Conservation (phyloP, 2,329 filamentous ascomycete species). For the Magnaporthiopsis rhizophila region DNA sequence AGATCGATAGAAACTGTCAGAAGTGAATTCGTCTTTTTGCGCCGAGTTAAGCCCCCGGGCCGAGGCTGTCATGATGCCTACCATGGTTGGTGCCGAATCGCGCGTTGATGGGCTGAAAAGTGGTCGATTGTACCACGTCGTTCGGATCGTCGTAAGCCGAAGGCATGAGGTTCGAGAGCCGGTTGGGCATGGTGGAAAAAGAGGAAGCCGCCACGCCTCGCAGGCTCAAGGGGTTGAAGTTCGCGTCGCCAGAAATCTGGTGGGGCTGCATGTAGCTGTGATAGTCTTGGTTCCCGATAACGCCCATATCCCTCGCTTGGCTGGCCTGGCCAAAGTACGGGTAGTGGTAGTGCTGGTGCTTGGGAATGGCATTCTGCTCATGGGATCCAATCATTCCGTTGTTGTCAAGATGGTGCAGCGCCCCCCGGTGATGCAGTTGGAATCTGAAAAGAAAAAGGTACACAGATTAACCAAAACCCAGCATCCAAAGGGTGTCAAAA, state of each 20-base stretch:
- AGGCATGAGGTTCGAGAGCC: background rate
- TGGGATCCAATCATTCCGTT: slow-evolving; percentile 11
- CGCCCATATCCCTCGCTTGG: background rate
- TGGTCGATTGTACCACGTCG: background rate
- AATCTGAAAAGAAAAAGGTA: slow-evolving; percentile 7
- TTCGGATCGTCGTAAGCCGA: background rate
- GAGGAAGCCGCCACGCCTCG: background rate
- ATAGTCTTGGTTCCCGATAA: background rate
- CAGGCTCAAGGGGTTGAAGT: slow-evolving; percentile 2
- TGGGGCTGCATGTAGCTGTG: background rate
- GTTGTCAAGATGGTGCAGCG: slow-evolving; percentile 13
- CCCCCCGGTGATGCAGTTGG: slow-evolving; percentile 8
- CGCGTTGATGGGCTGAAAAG: background rate
- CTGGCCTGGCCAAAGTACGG: background rate
- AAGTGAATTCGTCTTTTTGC: background rate
- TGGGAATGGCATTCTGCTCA: background rate
- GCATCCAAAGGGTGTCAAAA: too few species aligned
- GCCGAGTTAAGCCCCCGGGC: background rate
- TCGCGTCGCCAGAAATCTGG: background rate
- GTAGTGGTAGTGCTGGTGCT: background rate
- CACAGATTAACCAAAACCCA: slow-evolving; percentile 1
- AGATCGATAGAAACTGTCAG: too few species aligned
- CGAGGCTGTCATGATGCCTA: background rate
- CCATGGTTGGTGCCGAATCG: background rate
- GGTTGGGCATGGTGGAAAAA: background rate